phyloP scores from a whole-genome alignment of 176 grass and related monocot species.

The Aegilops bicornis region DNA sequence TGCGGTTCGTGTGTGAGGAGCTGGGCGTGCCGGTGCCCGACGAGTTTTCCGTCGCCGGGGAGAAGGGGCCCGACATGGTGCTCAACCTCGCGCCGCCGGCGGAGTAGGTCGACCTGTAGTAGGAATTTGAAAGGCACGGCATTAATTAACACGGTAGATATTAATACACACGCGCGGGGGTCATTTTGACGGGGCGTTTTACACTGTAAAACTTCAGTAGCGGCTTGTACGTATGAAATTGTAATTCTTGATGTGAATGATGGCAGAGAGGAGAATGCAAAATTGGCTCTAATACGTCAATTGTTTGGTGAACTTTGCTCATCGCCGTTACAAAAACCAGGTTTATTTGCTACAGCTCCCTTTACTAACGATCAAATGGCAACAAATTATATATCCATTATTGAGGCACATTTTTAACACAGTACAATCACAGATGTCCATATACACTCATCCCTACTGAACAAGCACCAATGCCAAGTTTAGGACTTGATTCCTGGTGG shows the following conservation, averaged over 20 bases:
- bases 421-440: too few species aligned
- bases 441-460: too few species aligned
- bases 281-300: background rate
- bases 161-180: background rate
- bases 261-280: background rate
- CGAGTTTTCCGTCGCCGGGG: constrained; percentile 63
- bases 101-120: background rate
- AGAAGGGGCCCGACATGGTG: constrained; percentile 93
- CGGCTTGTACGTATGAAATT: background rate
- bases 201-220: background rate
- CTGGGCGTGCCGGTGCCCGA: constrained; percentile 77
- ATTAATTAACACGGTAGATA: background rate
- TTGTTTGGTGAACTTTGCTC: background rate
- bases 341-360: too few species aligned
- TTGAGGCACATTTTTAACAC: too few species aligned
- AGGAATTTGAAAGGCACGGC: background rate
- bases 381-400: too few species aligned
- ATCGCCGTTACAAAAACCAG: too few species aligned
- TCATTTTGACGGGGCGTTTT: background rate
- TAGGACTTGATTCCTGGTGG: too few species aligned
- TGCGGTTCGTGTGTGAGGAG: constrained; percentile 76
- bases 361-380: too few species aligned
- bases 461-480: too few species aligned
- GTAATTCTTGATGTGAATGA: background rate
- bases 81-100: constrained; percentile 43